phyloP scores from a whole-genome alignment of 805 yeast genomes.

The Lipomyces lipofer region DNA sequence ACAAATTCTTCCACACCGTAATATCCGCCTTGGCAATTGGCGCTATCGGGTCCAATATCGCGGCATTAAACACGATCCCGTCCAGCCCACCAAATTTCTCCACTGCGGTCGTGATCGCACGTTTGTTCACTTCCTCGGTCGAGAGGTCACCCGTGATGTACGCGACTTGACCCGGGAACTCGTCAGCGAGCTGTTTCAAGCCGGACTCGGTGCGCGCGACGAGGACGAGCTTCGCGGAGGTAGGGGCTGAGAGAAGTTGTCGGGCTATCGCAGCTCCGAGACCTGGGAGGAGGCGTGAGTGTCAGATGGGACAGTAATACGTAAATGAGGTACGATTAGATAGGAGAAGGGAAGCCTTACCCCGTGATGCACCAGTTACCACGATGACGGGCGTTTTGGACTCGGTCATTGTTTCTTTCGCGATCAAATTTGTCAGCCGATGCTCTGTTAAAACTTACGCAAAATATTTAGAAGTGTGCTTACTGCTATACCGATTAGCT shows the following conservation, averaged over 20 bases:
- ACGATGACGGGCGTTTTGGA: conserved; percentile 27
- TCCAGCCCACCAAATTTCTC: conserved; percentile 47
- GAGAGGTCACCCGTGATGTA: conserved; percentile 57
- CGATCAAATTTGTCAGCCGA: no score
- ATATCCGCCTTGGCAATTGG: conserved; percentile 52
- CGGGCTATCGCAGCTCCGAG: conserved; percentile 74
- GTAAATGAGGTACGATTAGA: background rate
- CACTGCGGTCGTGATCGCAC: conserved; percentile 48
- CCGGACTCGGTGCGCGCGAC: conserved; percentile 25
- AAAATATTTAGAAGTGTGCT: no score
- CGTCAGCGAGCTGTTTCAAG: conserved; percentile 19
- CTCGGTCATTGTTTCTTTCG: background rate
- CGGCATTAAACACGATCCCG: conserved; percentile 67
- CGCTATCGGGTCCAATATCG: conserved; percentile 75
- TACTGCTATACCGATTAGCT: no score
- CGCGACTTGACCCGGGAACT: conserved; percentile 32
- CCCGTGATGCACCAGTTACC: conserved; percentile 45
- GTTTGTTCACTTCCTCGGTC: conserved; percentile 38
- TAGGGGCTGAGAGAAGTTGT: conserved; percentile 42
- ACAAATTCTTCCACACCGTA: conserved; percentile 60
- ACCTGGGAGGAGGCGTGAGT: no score
- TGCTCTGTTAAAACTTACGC: no score
- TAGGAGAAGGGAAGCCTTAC: conserved; percentile 23
- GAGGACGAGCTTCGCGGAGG: conserved; percentile 49
- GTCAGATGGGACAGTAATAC: no score